Evolutionary conservation across 202 grass and related monocot genomes (phyloP).

Genomic region (Thinopyrum obtusiflorum): DNA sequence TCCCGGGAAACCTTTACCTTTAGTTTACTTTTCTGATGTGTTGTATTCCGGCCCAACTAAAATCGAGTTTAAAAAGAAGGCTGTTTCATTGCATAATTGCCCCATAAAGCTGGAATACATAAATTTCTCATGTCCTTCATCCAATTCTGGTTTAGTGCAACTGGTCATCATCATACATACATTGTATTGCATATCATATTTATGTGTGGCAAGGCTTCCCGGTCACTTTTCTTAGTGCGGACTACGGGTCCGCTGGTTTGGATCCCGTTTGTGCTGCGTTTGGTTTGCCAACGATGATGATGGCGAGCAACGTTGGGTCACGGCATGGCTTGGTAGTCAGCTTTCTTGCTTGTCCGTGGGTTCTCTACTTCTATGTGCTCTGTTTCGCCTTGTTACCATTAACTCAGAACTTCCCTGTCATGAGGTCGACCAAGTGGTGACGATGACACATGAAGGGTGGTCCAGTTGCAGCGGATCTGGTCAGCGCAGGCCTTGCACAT

Average conservation of each 20-base stretch:
- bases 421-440: background rate
- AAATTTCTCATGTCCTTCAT: background rate
- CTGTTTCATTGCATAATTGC: background rate
- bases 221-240: conserved; percentile 4
- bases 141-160: conserved; percentile 19
- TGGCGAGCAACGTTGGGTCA: background rate
- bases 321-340: background rate
- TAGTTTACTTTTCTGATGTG: conserved; percentile 34
- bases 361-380: background rate
- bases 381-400: background rate
- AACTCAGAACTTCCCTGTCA: background rate
- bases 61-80: conserved; percentile 18
- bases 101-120: background rate
- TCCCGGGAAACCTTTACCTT: conserved; percentile 37
- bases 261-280: background rate
- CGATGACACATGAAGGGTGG: background rate
- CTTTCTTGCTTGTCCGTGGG: background rate
- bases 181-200: conserved; percentile 16
- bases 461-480: background rate
- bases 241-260: background rate
- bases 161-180: conserved; percentile 19
- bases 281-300: background rate
- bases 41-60: conserved; percentile 22
- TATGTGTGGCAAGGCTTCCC: background rate
- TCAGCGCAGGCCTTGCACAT: background rate